Evolutionary conservation across 495 filamentous ascomycete genomes (phyloP).

Genomic region (Xylaria castorea): DNA sequence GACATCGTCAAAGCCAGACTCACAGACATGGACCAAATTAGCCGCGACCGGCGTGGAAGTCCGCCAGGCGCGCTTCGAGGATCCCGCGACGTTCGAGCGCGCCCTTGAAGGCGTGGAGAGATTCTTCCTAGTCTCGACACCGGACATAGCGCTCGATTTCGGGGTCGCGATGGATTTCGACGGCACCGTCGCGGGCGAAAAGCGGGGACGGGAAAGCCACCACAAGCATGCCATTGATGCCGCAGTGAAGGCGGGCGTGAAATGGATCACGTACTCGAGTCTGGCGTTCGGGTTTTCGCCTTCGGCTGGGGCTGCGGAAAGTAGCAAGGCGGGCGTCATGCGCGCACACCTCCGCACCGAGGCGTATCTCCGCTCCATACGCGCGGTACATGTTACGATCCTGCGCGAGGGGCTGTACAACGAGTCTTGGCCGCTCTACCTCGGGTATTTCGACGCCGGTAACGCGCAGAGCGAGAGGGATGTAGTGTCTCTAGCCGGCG

Average conservation of each 20-base stretch:
- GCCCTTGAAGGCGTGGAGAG: constrained; percentile 52
- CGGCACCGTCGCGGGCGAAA: constrained; percentile 27
- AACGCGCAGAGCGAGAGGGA: constrained; percentile 20
- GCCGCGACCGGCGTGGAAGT: constrained; percentile 39
- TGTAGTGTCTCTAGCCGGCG: constrained; percentile 47
- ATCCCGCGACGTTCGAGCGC: constrained; percentile 37
- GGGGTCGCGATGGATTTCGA: constrained; percentile 20
- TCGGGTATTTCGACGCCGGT: constrained; percentile 62
- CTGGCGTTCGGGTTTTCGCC: constrained; percentile 50
- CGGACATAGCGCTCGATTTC: constrained; percentile 37
- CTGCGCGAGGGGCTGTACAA: constrained; percentile 71
- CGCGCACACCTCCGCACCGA: constrained; percentile 71
- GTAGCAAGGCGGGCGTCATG: constrained; percentile 63
- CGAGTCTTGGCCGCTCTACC: constrained; percentile 74
- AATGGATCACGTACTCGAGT: constrained; percentile 71
- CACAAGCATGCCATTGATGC: constrained; percentile 65
- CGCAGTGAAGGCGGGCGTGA: constrained; percentile 62
- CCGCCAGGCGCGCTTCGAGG: constrained; percentile 54
- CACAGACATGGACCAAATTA: constrained; percentile 35
- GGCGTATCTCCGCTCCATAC: constrained; percentile 54
- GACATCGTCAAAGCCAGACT: constrained; percentile 42
- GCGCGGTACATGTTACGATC: constrained; percentile 49
- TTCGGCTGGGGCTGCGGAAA: neutral
- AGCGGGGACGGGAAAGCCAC: constrained; percentile 48
- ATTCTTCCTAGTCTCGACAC: constrained; percentile 59